Evolutionary conservation across 2,329 filamentous ascomycete species (phyloP).

Genomic region (Hymenoscyphus fructigenus): DNA sequence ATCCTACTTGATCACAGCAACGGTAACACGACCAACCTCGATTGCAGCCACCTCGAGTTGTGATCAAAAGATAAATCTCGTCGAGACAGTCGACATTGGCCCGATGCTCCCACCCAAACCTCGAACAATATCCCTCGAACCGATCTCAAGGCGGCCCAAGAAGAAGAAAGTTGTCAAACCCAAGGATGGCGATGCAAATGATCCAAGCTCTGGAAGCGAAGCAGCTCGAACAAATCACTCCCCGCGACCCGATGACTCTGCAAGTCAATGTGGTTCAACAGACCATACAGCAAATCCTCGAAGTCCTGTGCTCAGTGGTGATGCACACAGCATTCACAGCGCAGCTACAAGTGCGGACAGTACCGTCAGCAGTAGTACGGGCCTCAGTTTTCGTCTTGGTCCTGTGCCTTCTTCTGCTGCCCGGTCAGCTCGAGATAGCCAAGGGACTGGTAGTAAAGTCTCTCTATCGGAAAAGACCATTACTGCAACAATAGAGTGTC

Average conservation of each 20-base stretch:
- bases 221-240: constrained; percentile 21
- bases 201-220: constrained; percentile 29
- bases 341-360: constrained; percentile 72
- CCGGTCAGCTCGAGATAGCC: constrained; percentile 46
- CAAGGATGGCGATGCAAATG: constrained; percentile 28
- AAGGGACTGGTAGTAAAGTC: constrained; percentile 48
- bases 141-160: constrained; percentile 70
- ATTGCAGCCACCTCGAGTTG: constrained; percentile 78
- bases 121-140: constrained; percentile 82
- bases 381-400: constrained; percentile 46
- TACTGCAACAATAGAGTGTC: constrained; percentile 78
- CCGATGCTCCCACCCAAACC: constrained; percentile 71
- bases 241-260: constrained; percentile 35
- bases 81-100: constrained; percentile 84
- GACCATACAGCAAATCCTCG: constrained; percentile 46
- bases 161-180: constrained; percentile 39
- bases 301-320: constrained; percentile 46
- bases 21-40: constrained; percentile 82
- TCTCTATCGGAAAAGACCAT: constrained; percentile 71
- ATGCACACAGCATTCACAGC: constrained; percentile 67
- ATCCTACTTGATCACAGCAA: constrained; percentile 86
- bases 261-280: constrained; percentile 35
- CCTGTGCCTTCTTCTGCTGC: constrained; percentile 36
- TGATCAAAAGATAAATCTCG: constrained; percentile 75
- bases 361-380: constrained; percentile 40